These are phyloP conservation scores for Coniochaeta sp. DNA, from an alignment of 2,329 filamentous ascomycete species.

Conservation along the genomic window DNA sequence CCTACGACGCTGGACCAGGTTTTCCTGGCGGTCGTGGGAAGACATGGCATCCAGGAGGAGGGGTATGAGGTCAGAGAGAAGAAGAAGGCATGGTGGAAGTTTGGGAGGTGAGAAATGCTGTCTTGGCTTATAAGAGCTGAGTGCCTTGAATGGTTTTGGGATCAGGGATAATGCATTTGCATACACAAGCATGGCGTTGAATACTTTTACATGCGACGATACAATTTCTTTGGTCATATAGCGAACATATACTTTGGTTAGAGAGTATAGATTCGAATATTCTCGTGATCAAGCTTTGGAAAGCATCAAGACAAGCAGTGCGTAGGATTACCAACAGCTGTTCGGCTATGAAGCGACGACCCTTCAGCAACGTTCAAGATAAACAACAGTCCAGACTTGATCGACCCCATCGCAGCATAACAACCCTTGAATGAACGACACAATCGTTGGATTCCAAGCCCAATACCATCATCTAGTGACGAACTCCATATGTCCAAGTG, in stretches of 20 bases:
- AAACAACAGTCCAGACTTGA: too few species aligned
- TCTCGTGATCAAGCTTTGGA: not conserved
- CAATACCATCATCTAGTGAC: too few species aligned
- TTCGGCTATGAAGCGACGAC: too few species aligned
- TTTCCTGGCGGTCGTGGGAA: constrained; percentile 76
- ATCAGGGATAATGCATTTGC: not conserved
- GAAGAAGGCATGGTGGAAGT: constrained; percentile 7
- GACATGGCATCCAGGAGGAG: constrained; percentile 74
- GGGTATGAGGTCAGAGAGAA: constrained; percentile 34
- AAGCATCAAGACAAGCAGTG: too few species aligned
- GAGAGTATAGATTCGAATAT: not conserved
- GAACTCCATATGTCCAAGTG: not conserved
- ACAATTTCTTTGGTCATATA: not conserved
- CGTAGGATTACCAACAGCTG: too few species aligned
- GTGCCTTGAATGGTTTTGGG: not conserved
- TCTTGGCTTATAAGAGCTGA: not conserved
- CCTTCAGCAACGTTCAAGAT: too few species aligned
- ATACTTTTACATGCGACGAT: not conserved
- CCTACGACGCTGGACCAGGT: constrained; percentile 88
- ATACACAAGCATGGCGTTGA: not conserved
- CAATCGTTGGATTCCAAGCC: too few species aligned
- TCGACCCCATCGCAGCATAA: not conserved
- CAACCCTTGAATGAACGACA: too few species aligned
- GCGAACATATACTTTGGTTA: not conserved
- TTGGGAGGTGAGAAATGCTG: not conserved